Percentiles rank a stretch among this genome's conserved stretches.
These are phyloP conservation scores for Nigrospora osmanthi DNA, from an alignment of 2,329 filamentous ascomycete species.

Conservation along the genomic window DNA sequence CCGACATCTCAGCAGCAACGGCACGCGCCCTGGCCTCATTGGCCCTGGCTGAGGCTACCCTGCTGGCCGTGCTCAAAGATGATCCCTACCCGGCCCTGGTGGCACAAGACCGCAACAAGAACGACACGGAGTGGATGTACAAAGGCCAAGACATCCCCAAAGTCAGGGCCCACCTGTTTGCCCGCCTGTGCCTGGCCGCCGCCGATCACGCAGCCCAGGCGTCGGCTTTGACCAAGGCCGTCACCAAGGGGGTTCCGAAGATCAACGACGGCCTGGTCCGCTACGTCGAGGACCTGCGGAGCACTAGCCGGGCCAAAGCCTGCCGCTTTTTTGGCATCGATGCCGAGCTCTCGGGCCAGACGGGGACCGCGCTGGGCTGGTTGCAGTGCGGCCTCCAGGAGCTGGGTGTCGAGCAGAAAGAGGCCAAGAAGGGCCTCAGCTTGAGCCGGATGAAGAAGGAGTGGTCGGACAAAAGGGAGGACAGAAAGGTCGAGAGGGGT, in stretches of 20 bases:
- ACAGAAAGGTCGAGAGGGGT: slow-evolving; percentile 69
- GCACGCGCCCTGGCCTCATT: slow-evolving; percentile 54
- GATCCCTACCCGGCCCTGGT: slow-evolving; percentile 84
- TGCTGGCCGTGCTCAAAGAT: slow-evolving; percentile 86
- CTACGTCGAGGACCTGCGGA: slow-evolving; percentile 69
- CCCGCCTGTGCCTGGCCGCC: slow-evolving; percentile 77
- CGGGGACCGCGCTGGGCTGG: slow-evolving; percentile 83
- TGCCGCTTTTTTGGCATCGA: slow-evolving; percentile 89
- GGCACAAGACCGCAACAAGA: slow-evolving; percentile 71
- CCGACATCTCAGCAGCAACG: slow-evolving; percentile 45
- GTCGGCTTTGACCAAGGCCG: slow-evolving; percentile 37
- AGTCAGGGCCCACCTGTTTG: slow-evolving; percentile 81
- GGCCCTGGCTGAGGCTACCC: slow-evolving; percentile 78
- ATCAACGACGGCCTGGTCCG: slow-evolving; percentile 59
- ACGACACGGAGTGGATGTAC: slow-evolving; percentile 95
- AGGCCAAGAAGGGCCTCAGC: slow-evolving; percentile 40
- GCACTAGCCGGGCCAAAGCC: slow-evolving; percentile 72
- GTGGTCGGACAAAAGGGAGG: slow-evolving; percentile 69
- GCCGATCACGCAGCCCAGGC: slow-evolving; percentile 81
- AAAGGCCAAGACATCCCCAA: slow-evolving; percentile 80
- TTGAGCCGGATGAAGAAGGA: slow-evolving; percentile 53
- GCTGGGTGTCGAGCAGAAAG: slow-evolving; percentile 54
- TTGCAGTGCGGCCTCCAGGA: slow-evolving; percentile 68
- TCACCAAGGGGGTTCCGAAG: slow-evolving; percentile 31
- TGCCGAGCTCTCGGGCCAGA: slow-evolving; percentile 73